Conservation (phyloP, 2,329 filamentous ascomycete genomes). For the Sporothrix phasma region DNA sequence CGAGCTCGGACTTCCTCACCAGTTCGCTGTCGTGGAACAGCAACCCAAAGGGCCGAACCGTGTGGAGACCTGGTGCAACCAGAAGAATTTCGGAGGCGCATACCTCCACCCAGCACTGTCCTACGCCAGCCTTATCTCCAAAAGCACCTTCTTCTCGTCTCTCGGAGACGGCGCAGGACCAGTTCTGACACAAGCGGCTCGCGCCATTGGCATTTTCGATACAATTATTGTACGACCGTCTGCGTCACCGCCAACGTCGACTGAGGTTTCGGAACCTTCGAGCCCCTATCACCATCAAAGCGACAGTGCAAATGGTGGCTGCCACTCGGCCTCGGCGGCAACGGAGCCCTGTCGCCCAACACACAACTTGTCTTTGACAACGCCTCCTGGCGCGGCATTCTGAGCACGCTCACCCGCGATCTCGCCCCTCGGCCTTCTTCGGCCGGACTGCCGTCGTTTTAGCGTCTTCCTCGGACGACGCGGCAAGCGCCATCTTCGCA, state of each 20-base stretch:
- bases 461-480: slow-evolving; percentile 62
- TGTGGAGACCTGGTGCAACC: slow-evolving; percentile 62
- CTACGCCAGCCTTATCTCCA: slow-evolving; percentile 48
- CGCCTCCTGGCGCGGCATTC: slow-evolving; percentile 75
- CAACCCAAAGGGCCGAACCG: slow-evolving; percentile 53
- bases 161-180: slow-evolving; percentile 43
- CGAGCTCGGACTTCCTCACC: slow-evolving; percentile 75
- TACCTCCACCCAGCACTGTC: slow-evolving; percentile 67
- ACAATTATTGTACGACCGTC: slow-evolving; percentile 60
- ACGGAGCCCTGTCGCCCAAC: slow-evolving; percentile 34
- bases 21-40: slow-evolving; percentile 65
- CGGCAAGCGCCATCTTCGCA: slow-evolving; percentile 69
- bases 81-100: slow-evolving; percentile 70
- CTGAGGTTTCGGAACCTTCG: slow-evolving; percentile 38
- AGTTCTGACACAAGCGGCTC: slow-evolving; percentile 62
- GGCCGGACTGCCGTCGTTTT: slow-evolving; percentile 67
- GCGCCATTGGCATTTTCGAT: slow-evolving; percentile 70
- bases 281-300: slow-evolving; percentile 34
- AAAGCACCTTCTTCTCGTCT: slow-evolving; percentile 38
- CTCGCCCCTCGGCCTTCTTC: slow-evolving; percentile 71
- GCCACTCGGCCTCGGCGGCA: not conserved
- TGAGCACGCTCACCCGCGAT: slow-evolving; percentile 70
- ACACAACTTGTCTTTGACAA: slow-evolving; percentile 66
- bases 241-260: slow-evolving; percentile 34
- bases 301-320: slow-evolving; percentile 7